phyloP scores from a whole-genome alignment of 257 asterid genomes.

The Solanum neorickii region DNA sequence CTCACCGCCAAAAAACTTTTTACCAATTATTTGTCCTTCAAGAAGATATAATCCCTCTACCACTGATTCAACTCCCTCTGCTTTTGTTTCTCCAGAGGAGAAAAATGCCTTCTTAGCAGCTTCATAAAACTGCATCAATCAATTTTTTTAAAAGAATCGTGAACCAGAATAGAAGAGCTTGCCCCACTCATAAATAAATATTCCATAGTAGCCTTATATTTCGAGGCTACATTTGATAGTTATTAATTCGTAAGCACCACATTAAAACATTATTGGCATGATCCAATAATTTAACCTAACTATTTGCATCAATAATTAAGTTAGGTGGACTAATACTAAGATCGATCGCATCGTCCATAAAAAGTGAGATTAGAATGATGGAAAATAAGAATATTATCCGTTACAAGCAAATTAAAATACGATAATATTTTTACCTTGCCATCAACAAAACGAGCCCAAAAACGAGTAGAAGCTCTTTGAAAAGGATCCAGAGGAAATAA shows the following conservation, averaged over 20 bases:
- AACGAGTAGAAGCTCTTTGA: background rate
- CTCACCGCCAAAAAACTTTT: conserved; percentile 1
- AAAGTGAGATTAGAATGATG: background rate
- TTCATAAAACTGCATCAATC: background rate
- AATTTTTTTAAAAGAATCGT: background rate
- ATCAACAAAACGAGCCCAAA: background rate
- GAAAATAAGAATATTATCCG: background rate
- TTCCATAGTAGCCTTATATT: background rate
- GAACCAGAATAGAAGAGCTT: background rate
- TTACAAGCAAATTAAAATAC: background rate
- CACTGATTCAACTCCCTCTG: background rate
- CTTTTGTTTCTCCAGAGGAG: background rate
- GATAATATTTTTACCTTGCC: background rate
- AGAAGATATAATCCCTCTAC: background rate
- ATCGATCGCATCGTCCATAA: background rate
- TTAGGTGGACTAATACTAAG: background rate
- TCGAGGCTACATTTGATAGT: background rate
- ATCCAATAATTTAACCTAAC: background rate
- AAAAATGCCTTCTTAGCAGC: background rate
- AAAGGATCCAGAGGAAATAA: background rate
- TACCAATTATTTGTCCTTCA: background rate
- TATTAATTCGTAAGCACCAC: background rate
- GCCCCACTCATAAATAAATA: background rate
- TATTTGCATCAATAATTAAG: background rate
- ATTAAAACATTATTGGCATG: background rate